phyloP scores from a whole-genome alignment of 2,329 filamentous ascomycete genomes.

The Cordyceps javanica region DNA sequence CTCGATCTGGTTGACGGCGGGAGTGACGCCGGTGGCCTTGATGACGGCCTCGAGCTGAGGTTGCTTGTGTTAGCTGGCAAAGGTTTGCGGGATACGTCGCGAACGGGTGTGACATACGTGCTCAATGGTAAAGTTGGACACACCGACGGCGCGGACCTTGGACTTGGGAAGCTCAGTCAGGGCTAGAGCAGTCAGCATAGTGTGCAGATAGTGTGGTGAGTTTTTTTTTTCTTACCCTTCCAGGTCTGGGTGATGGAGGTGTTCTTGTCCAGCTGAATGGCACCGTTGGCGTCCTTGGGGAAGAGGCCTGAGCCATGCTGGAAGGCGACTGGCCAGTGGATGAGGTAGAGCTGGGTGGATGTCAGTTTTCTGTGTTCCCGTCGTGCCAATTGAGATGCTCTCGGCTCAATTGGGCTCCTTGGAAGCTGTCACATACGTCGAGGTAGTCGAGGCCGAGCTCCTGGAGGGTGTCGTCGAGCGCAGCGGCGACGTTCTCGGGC shows the following conservation, averaged over 20 bases:
- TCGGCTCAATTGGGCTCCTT: background rate
- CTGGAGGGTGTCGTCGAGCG: conserved; percentile 49
- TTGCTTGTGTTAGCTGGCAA: background rate
- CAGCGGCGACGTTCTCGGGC: conserved; percentile 52
- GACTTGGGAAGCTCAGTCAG: conserved; percentile 52
- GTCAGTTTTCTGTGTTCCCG: background rate
- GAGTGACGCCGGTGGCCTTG: conserved; percentile 49
- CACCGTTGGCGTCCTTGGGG: conserved; percentile 34
- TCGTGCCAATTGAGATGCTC: background rate
- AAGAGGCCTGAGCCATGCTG: conserved; percentile 35
- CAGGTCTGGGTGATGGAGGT: conserved; percentile 39
- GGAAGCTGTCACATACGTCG: conserved; percentile 32
- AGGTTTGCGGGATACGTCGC: background rate
- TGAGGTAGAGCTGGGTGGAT: conserved; percentile 45
- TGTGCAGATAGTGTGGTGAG: too few species aligned
- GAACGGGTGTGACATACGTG: conserved; percentile 24
- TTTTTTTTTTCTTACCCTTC: conserved; percentile 26
- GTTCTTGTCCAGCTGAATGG: conserved; percentile 37
- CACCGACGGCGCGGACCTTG: conserved; percentile 62
- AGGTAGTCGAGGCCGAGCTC: conserved; percentile 52
- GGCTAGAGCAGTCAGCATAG: conserved; percentile 20
- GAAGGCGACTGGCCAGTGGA: conserved; percentile 56
- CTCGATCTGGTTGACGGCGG: conserved; percentile 64
- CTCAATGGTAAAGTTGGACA: conserved; percentile 67
- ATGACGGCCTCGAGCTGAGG: conserved; percentile 46